Base-by-base conservation (phyloP, 1,284 basidiomycete species). In the Ceratobasidium sp. region DNA sequence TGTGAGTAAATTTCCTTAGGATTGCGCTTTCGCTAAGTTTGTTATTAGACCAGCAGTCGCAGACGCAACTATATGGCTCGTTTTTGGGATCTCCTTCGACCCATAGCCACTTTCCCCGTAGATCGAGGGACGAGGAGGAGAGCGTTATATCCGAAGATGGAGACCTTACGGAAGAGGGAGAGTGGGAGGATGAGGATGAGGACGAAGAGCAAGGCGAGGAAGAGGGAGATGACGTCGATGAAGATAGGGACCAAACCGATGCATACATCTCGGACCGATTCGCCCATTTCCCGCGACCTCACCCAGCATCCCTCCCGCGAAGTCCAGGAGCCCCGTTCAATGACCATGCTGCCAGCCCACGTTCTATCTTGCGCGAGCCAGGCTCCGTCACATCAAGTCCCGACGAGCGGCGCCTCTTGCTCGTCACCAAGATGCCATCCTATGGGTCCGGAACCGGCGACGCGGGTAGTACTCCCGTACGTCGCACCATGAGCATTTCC, bases 201-300 rank as follows among this genome's bases (percentile, higher is more conserved):
- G 76, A 77, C 11, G 81, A 82, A 25, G 81, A 82, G 17, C 79
- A 79, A 9, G 81, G 76, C 49, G 79, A 78, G 25, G 62, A 74
- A 15, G 67, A 57, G 13, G 54, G 70, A 40, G 69, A 81, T 43
- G 81, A 80, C 44, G 78, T 76, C 34, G 81, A 81, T 7, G 79
- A 80, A 66, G 69, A 77, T 15, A 70, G 80, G 64, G 78, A 80
- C 49, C 79, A 79, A 56, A 80, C 80, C 25, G 79, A 56, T n/a
- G 29, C 44, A 22, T 56, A 56, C 43, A 25, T 19, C 57, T 29
- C 75, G 66, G 66, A 79, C 79, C 67, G 71, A 67, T 44, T 81
- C 80, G 34, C 76, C 80, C 3, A 80, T 79, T 69, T 70, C 40
- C 56, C 64, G 59, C 37, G 34, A 64, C 61, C 40, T 76, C 34